Percentiles rank a stretch among this genome's conserved stretches.
phyloP scores from a whole-genome alignment of 345 rosid species.

The Bruguiera sexangula region DNA sequence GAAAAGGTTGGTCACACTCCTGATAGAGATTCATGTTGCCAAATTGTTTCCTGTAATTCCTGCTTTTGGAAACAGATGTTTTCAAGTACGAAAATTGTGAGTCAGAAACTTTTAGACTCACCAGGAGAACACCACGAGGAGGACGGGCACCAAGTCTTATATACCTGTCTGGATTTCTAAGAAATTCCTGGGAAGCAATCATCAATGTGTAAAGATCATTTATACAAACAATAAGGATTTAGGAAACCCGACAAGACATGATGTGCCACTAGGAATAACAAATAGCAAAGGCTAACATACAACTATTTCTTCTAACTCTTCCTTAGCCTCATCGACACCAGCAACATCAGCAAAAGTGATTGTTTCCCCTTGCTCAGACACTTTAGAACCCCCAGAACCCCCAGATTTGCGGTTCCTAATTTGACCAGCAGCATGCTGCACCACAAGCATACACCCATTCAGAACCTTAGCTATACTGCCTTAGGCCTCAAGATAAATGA shows the following conservation, averaged over 20 bases:
- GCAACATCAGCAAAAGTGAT: conserved; percentile 97
- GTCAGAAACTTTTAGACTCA: conserved; percentile 27
- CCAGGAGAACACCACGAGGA: conserved; percentile 95
- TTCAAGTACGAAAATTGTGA: neutral
- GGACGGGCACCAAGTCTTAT: conserved; percentile 91
- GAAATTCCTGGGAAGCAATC: conserved; percentile 68
- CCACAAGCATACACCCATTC: conserved; percentile 12
- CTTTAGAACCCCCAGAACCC: conserved; percentile 59
- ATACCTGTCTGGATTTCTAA: conserved; percentile 85
- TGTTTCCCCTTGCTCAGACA: conserved; percentile 63
- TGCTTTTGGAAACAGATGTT: conserved; percentile 3
- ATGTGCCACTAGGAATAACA: conserved; percentile 10
- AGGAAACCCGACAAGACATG: neutral
- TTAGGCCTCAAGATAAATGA: conserved; percentile 11
- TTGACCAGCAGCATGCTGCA: conserved; percentile 76
- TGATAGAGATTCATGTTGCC: neutral
- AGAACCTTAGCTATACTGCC: conserved; percentile 17
- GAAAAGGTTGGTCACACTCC: neutral
- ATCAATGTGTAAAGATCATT: conserved; percentile 22
- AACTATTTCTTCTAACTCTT: conserved; percentile 97
- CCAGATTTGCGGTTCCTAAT: conserved; percentile 68
- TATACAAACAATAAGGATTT: conserved; percentile 12
- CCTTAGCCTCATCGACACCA: conserved; percentile 97
- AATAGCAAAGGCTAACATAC: conserved; percentile 37
- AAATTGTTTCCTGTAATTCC: neutral